Base-by-base conservation (phyloP, 306 rosid genomes). In the Astragalus membranaceus region DNA sequence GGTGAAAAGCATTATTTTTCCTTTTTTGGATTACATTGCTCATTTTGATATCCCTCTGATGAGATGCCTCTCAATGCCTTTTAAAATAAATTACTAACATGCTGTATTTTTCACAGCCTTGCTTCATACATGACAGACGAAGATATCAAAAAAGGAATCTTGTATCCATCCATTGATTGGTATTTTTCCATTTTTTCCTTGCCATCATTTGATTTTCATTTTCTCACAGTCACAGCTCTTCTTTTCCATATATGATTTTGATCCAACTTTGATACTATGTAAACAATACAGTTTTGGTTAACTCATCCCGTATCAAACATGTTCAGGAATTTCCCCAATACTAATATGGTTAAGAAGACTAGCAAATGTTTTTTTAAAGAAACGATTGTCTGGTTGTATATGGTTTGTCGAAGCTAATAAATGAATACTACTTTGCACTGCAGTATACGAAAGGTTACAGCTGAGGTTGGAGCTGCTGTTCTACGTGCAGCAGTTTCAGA, bases 381-480 rank as follows among this genome's bases (percentile, higher is more conserved):
- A 64, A 57, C 7, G 33, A 51, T 13, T 36, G 6, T 53, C 12
- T 55, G 42, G 53, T 7, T 60, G 36, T 57, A 49, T 64, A 47
- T 70, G 51, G 32, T 70, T 53, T 51, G 32, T 12, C 52, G 65
- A 11, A 57, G 30, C 8, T 71, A 11, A 54, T 39, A 59, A 8
- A 49, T 74, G 59, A 35, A 46, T 52, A 26, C 55, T 52, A 26
- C 73, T 58, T 52, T 60, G 48, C 59, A 17, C 66, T 76, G 81
- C 89, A 93, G 98, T 63, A 93, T 93, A 74, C 84, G 98, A 54
- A 48, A 84, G 29, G 79, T 93, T 66, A 90, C 98, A 3, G 93
- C 81, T 0, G 89, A 90, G 82, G 98, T 93, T 68, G 98, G 98
- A 70, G 97, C 96, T 61, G 96, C 98, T 65, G 98, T 93, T 49